phyloP scores from a whole-genome alignment of 345 rosid genomes.

The Brassica nigra region DNA sequence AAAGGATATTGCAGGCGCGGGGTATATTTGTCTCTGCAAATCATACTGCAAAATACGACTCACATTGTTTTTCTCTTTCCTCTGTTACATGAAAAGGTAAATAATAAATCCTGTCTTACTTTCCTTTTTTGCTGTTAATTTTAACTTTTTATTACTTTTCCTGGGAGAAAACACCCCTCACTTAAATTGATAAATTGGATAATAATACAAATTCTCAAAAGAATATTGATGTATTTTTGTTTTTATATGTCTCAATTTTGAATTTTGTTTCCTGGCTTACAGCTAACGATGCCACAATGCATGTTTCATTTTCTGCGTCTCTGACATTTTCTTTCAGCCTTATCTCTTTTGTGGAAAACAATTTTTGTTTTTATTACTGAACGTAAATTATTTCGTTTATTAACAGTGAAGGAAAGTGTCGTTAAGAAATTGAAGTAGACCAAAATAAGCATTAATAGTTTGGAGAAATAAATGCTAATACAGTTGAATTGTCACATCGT shows the following conservation, averaged over 20 bases:
- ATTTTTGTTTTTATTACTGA: slow-evolving; percentile 29
- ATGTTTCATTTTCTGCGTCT: slow-evolving; percentile 39
- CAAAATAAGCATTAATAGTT: neutral
- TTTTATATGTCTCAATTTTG: slow-evolving; percentile 27
- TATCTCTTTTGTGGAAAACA: slow-evolving; percentile 30
- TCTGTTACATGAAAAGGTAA: neutral
- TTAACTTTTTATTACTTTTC: neutral
- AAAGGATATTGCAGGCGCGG: slow-evolving; percentile 41
- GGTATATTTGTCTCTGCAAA: slow-evolving; percentile 46
- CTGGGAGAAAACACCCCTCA: neutral
- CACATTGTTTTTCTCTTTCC: slow-evolving; percentile 13
- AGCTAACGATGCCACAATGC: slow-evolving; percentile 41
- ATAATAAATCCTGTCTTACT: slow-evolving; percentile 34
- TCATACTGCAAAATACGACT: slow-evolving; percentile 4
- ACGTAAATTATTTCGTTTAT: slow-evolving; percentile 8
- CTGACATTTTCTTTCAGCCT: slow-evolving; percentile 39
- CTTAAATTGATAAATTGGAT: neutral
- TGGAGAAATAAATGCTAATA: slow-evolving; percentile 9
- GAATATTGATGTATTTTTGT: slow-evolving; percentile 30
- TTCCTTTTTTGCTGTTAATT: slow-evolving; percentile 26
- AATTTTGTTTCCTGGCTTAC: slow-evolving; percentile 34
- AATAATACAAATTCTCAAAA: neutral
- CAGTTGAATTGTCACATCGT: slow-evolving; percentile 37
- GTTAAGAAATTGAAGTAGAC: neutral
- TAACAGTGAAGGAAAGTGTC: neutral